Percentiles rank a stretch among this genome's conserved stretches.
phyloP scores from a whole-genome alignment of 441 rosid species.

The Daphne laureola region DNA sequence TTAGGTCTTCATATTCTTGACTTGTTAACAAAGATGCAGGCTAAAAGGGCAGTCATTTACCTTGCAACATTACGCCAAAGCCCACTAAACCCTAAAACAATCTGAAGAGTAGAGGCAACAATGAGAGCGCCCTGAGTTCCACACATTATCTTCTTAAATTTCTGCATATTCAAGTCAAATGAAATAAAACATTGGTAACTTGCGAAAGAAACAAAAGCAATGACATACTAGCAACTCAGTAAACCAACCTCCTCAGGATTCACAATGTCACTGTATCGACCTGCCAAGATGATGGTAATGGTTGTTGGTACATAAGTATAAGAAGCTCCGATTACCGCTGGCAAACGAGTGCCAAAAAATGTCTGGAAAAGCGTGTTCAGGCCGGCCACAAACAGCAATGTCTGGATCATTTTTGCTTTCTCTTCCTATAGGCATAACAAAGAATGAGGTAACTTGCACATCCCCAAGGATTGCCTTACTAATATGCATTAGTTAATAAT shows the following conservation, averaged over 20 bases:
- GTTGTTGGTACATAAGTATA: slow-evolving; percentile 58
- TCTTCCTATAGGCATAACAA: slow-evolving; percentile 36
- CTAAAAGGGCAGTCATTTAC: slow-evolving; percentile 10
- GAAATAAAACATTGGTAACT: slow-evolving; percentile 6
- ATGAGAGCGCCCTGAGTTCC: slow-evolving; percentile 70
- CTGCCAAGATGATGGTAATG: slow-evolving; percentile 55
- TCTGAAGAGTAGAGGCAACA: slow-evolving; percentile 62
- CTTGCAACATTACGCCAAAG: slow-evolving; percentile 75
- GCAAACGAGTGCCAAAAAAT: slow-evolving; percentile 57
- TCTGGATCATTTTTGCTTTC: slow-evolving; percentile 65
- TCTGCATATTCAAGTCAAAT: slow-evolving; percentile 26
- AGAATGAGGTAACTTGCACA: background rate
- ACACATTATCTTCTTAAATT: slow-evolving; percentile 53
- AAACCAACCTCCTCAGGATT: slow-evolving; percentile 56
- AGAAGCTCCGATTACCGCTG: slow-evolving; percentile 62
- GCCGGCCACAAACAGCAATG: slow-evolving; percentile 65
- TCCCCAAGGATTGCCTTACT: too few species aligned
- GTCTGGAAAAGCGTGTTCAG: slow-evolving; percentile 53
- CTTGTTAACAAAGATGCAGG: too few species aligned
- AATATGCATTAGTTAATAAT: too few species aligned
- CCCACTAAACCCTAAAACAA: slow-evolving; percentile 65
- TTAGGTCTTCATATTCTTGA: too few species aligned
- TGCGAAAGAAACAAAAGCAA: slow-evolving; percentile 3
- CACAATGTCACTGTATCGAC: slow-evolving; percentile 44
- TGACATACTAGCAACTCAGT: background rate